Conservation (phyloP, 1,139 yeast species). For the Suhomyces bokatorum region DNA sequence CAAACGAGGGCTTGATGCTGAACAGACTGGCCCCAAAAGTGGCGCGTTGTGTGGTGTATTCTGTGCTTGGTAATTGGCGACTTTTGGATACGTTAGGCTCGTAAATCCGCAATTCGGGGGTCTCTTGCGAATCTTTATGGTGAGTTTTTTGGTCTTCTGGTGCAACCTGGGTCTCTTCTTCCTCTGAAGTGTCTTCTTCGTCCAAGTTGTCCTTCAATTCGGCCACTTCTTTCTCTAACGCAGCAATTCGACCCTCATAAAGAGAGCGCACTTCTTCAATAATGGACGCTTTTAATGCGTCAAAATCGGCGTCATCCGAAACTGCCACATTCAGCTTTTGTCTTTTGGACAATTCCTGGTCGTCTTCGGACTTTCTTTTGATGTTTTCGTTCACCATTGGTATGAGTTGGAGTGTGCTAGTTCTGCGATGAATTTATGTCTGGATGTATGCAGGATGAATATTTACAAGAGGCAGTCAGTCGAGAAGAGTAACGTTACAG, state of each 20-base stretch:
- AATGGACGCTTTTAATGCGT: conserved; percentile 6
- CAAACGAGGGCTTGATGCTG: conserved; percentile 19
- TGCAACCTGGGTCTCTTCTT: background rate
- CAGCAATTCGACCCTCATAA: conserved; percentile 23
- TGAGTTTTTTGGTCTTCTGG: background rate
- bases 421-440: background rate
- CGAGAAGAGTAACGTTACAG: no score
- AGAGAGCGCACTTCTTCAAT: conserved; percentile 7
- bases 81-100: background rate
- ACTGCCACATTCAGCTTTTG: background rate
- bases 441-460: background rate
- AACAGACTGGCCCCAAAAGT: conserved; percentile 38
- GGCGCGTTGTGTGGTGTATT: background rate
- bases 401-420: background rate
- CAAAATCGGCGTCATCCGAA: background rate
- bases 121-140: background rate
- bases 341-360: conserved; percentile 1
- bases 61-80: background rate
- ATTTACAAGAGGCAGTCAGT: background rate
- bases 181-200: background rate
- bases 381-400: conserved; percentile 2
- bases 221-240: conserved; percentile 24
- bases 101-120: background rate
- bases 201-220: conserved; percentile 14
- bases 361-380: conserved; percentile 7